Evolutionary conservation across 305 asterid genomes (phyloP).

Genomic region (Fraxinus velutina): DNA sequence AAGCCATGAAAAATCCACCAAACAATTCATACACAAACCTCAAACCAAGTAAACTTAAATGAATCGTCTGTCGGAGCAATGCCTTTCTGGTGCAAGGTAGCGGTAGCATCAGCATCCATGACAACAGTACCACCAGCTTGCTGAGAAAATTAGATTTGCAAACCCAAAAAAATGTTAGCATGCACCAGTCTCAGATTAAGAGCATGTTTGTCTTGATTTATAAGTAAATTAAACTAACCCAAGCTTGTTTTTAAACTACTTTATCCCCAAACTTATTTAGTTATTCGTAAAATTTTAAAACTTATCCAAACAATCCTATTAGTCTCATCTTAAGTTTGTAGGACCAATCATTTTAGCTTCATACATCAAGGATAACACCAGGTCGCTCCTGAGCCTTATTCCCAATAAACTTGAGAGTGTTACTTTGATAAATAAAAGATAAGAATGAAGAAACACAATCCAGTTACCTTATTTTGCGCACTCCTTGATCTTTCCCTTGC

Average conservation of each 20-base stretch:
- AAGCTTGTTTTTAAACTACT: not conserved
- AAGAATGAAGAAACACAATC: conserved; percentile 16
- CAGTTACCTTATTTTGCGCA: conserved; percentile 82
- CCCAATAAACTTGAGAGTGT: not conserved
- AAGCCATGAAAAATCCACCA: not conserved
- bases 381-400: not conserved
- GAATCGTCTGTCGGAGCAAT: conserved; percentile 71
- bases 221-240: not conserved
- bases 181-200: conserved; percentile 12
- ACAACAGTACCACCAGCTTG: conserved; percentile 67
- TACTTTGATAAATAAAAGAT: not conserved
- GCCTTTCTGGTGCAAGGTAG: conserved; percentile 73
- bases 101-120: conserved; percentile 95
- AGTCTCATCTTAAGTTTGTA: not conserved
- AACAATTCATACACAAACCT: conserved; percentile 44
- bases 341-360: conserved; percentile 9
- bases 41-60: conserved; percentile 77
- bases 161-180: conserved; percentile 24
- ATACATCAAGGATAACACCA: conserved; percentile 4
- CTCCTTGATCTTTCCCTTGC: conserved; percentile 94
- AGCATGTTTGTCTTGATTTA: not conserved
- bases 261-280: not conserved
- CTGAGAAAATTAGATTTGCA: conserved; percentile 33
- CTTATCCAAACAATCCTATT: not conserved
- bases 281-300: not conserved